These are phyloP conservation scores for Lipomyces sp. DNA, from an alignment of 805 yeast genomes.

Conservation along the genomic window DNA sequence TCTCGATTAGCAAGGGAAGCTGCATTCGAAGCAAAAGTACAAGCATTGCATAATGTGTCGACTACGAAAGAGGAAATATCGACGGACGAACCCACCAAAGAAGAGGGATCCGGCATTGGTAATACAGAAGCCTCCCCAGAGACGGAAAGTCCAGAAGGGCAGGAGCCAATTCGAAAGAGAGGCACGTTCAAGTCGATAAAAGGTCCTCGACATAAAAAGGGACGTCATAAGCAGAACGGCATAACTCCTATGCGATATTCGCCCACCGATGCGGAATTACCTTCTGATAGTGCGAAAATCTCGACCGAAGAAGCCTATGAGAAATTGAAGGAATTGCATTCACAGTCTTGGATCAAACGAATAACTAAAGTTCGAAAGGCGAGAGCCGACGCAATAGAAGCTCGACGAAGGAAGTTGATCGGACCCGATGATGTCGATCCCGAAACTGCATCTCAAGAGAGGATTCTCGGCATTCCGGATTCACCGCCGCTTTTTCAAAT, in stretches of 20 bases:
- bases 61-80: conserved; percentile 3
- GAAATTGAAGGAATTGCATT: conserved; percentile 53
- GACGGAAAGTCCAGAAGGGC: background rate
- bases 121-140: background rate
- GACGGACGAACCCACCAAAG: background rate
- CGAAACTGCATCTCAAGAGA: conserved; percentile 52
- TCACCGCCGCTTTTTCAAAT: conserved; percentile 61
- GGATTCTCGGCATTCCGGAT: conserved; percentile 53
- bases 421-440: conserved; percentile 47
- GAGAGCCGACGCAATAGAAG: conserved; percentile 47
- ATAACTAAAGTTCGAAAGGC: conserved; percentile 50
- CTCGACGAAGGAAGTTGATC: conserved; percentile 44
- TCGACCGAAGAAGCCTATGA: conserved; percentile 46
- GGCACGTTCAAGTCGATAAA: conserved; percentile 28
- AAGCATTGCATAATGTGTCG: conserved; percentile 32
- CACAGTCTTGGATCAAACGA: conserved; percentile 73
- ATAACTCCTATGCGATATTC: conserved; percentile 28
- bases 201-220: conserved; percentile 8
- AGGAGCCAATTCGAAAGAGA: conserved; percentile 3
- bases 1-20: conserved; percentile 58
- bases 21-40: conserved; percentile 49
- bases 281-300: conserved; percentile 34
- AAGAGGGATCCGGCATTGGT: background rate
- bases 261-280: conserved; percentile 34
- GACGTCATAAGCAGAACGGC: conserved; percentile 10